Base-by-base conservation (phyloP, 257 asterid genomes). In the Cruciata laevipes region DNA sequence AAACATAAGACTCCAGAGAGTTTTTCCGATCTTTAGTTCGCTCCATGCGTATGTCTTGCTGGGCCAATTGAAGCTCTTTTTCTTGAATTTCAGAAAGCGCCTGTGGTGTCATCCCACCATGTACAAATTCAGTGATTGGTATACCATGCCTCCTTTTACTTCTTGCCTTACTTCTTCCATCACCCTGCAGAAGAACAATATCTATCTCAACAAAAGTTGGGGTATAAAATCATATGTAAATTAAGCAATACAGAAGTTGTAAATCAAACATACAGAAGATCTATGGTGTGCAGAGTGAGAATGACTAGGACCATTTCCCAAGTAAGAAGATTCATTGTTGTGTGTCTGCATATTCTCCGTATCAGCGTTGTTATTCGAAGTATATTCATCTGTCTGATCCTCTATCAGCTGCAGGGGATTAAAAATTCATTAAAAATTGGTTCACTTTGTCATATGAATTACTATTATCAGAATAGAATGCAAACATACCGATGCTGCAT, bases 21-120 rank as follows among this genome's bases (percentile, higher is more conserved):
- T 94, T 94, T 82, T 90, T 94, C 87, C 82, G 83, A 73, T 94
- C 97, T 84, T 94, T 90, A 76, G 99, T 94, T 81, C 87, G 88
- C 82, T 94, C 99, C 85, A 94, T 84, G 75, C 74, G 69, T 40
- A 76, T 75, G 75, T 94, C 99, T 78, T 94, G 97, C 77, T 85
- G 88, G 71, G 84, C 75, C 75, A 94, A 75, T 74, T 83, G 85
- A 73, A 66, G 74, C 80, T 94, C 99, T 75, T 78, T 83, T 55
- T 80, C 86, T 80, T 75, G 86, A 74, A 95, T 97, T 76, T 76
- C 79, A 53, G 85, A 75, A 68, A 90, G 81, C 74, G 88, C 96
- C 40, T 60, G 75, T 6, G 38, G 71, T 37, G 87, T 80, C 96
- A 94, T 78, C 72, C 83, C 92, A 70, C 96, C 89, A 35, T 78